Evolutionary conservation across 495 filamentous ascomycete genomes (phyloP), one percentile per base, ranked within the genome.

Genomic region (Podospora comata): DNA sequence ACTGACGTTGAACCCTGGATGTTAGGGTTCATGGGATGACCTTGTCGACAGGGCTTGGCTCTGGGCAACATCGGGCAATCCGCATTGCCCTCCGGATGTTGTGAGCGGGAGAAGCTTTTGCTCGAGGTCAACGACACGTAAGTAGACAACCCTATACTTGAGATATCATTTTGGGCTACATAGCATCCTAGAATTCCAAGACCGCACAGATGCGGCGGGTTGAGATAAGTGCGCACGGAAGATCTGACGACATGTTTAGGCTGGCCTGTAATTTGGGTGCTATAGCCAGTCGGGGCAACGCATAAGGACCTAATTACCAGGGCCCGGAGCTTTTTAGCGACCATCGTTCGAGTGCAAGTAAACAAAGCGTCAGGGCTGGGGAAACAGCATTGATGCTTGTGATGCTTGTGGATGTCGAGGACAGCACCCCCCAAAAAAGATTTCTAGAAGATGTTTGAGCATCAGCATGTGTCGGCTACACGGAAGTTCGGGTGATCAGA

Each of bases 291-390:
- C 62, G 66, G 26, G 20, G 28, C 56, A 53, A 32, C 64, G 68
- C 65, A 70, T 65, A 65, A 71, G 54, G 58, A 62, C 26, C 44
- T 65, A 67, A 71, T 67, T 65, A 71, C 69, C 66, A 62, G 69
- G 54, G 57, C 60, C 48, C 62, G 23, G 65, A 56, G 62, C 26
- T 64, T 48, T 48, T 61, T 18, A 26, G 28, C 55, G 56, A 58
- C 6, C 54, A 55, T 44, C 58, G 64, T 54, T 44, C 65, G 20
- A 63, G 58, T 23, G 13, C n/a, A 23, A 60, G 66, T 68, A 70
- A 70, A 70, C 68, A 63, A 70, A 65, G 67, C 56, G 60, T 5
- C 5, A 58, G 55, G 54, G 55, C 13, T 58, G n/a, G 3, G 15
- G 9, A 60, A 58, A 32, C 59, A 27, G 60, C 13, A 27, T 20